phyloP scores from a whole-genome alignment of 2,329 filamentous ascomycete species.

The Proliferodiscus dingleyae region DNA sequence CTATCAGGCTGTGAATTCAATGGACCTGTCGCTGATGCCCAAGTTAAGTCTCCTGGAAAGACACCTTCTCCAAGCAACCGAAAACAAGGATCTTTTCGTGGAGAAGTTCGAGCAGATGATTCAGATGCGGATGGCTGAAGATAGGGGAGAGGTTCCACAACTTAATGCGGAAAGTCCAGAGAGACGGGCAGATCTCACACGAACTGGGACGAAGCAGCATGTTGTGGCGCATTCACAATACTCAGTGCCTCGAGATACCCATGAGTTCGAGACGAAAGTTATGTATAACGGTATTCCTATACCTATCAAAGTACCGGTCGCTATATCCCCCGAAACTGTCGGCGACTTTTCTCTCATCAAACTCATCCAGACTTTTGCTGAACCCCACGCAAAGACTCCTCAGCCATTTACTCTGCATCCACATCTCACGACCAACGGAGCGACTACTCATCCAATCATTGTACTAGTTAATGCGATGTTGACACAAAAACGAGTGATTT shows the following conservation, averaged over 20 bases:
- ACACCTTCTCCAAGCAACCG: constrained; percentile 80
- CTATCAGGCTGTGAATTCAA: constrained; percentile 89
- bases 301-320: constrained; percentile 92
- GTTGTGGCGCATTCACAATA: constrained; percentile 62
- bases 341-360: constrained; percentile 98
- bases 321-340: constrained; percentile 89
- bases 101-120: constrained; percentile 98
- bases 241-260: constrained; percentile 82
- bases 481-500: constrained; percentile 94
- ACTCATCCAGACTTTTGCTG: constrained; percentile 89
- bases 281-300: constrained; percentile 96
- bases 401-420: constrained; percentile 83
- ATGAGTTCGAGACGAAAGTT: constrained; percentile 94
- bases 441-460: constrained; percentile 88
- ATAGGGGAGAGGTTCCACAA: constrained; percentile 40
- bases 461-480: constrained; percentile 91
- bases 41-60: constrained; percentile 77
- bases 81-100: constrained; percentile 92
- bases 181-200: constrained; percentile 34
- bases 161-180: constrained; percentile 43
- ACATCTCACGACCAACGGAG: constrained; percentile 87
- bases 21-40: constrained; percentile 94
- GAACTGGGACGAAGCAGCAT: constrained; percentile 59
- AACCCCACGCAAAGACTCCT: constrained; percentile 73
- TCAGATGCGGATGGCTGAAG: constrained; percentile 70